phyloP scores from a whole-genome alignment of 495 filamentous ascomycete genomes.

The Talaromyces trachyspermus region DNA sequence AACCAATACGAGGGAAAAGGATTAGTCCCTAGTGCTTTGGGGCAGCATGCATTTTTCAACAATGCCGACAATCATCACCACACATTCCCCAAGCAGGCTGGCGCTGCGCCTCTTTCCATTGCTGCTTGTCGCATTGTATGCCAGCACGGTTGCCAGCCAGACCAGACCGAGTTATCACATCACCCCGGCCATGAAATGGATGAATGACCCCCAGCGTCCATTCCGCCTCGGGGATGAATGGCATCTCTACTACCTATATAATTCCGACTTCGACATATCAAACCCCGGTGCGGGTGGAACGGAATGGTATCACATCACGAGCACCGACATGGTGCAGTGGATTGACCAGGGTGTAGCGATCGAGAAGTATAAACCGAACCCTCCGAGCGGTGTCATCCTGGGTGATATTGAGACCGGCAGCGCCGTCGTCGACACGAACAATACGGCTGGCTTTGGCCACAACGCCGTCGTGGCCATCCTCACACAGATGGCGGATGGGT shows the following conservation, averaged over 20 bases:
- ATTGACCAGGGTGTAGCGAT: background rate
- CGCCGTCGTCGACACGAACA: constrained; percentile 31
- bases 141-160: background rate
- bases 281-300: background rate
- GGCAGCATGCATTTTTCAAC: too few relatives aligned
- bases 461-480: constrained; percentile 42
- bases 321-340: background rate
- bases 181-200: background rate
- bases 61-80: background rate
- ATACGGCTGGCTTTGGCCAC: constrained; percentile 38
- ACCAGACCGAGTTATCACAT: background rate
- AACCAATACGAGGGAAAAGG: too few relatives aligned
- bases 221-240: background rate
- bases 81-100: background rate
- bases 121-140: background rate
- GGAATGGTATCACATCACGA: background rate
- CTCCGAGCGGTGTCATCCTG: background rate
- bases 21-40: too few relatives aligned
- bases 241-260: background rate
- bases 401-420: constrained; percentile 20
- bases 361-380: background rate
- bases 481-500: constrained; percentile 16
- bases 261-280: background rate
- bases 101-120: background rate
- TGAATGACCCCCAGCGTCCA: background rate